Conservation (phyloP, 2,329 filamentous ascomycete genomes). For the Apiospora rasikravindrae region DNA sequence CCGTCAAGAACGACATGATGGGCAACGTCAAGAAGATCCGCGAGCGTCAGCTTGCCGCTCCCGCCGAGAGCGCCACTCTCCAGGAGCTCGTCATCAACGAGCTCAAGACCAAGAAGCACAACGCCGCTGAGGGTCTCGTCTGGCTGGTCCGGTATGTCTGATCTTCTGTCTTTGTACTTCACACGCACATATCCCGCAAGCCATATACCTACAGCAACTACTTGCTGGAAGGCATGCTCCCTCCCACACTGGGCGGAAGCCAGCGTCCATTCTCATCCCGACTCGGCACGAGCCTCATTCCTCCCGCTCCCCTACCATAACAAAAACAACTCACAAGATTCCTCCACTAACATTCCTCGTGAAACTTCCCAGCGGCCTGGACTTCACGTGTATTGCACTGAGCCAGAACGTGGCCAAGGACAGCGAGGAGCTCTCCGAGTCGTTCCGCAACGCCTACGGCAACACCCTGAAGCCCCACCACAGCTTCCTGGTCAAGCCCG, state of each 20-base stretch:
- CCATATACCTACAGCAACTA: not conserved
- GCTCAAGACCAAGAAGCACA: constrained; percentile 87
- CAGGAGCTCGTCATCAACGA: constrained; percentile 88
- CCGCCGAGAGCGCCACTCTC: constrained; percentile 79
- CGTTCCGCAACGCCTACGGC: constrained; percentile 86
- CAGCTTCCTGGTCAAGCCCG: constrained; percentile 84
- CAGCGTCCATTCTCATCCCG: not conserved
- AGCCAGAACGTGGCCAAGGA: constrained; percentile 74
- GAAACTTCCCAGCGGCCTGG: constrained; percentile 70
- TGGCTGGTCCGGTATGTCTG: constrained; percentile 81
- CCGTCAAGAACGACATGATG: constrained; percentile 89
- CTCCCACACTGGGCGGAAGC: not conserved
- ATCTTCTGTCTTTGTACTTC: not conserved
- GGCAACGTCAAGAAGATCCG: constrained; percentile 98
- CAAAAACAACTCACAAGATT: not conserved
- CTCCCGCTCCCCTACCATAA: constrained; percentile 20
- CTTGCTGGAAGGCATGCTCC: not conserved
- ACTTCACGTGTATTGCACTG: constrained; percentile 89
- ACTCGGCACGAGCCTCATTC: not conserved
- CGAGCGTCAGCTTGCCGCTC: constrained; percentile 78
- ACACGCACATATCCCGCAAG: not conserved
- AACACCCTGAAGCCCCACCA: constrained; percentile 91
- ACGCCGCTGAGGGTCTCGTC: constrained; percentile 84
- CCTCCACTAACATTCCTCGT: not conserved
- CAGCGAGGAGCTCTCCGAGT: constrained; percentile 77